A percentile compares a stretch with the other conserved stretches of the same genome.
These are phyloP conservation scores for Chaetothyriales sp. DNA, from an alignment of 2,329 filamentous ascomycete species.

Conservation along the genomic window DNA sequence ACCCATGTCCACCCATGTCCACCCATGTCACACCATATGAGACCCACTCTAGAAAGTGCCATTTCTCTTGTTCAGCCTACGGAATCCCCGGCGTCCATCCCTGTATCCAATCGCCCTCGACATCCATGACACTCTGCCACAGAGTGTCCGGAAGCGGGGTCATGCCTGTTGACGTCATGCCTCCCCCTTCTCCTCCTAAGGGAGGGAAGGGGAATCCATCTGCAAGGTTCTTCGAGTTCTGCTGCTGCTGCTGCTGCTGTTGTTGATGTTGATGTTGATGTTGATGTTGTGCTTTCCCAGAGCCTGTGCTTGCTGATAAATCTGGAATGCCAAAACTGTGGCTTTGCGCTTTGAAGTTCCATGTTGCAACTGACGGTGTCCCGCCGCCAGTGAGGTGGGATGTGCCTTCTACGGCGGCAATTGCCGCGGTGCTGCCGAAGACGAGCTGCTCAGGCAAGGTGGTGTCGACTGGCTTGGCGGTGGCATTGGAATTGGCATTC, in stretches of 20 bases:
- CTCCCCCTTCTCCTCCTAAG: background rate
- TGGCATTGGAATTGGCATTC: background rate
- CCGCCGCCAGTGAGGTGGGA: background rate
- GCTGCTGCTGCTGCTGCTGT: background rate
- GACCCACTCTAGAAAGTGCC: background rate
- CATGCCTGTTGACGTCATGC: slow-evolving; percentile 6
- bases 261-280: background rate
- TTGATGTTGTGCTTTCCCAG: background rate
- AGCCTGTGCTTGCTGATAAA: background rate
- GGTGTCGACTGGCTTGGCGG: background rate
- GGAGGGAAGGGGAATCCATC: background rate
- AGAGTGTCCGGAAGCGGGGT: slow-evolving; percentile 11
- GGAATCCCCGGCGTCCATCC: background rate
- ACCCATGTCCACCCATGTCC: background rate
- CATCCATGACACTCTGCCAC: slow-evolving; percentile 12
- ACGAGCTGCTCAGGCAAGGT: background rate
- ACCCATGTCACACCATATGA: background rate
- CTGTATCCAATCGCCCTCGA: slow-evolving; percentile 16
- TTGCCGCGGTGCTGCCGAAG: background rate
- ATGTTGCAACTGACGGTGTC: background rate
- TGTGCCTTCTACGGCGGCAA: slow-evolving; percentile 4
- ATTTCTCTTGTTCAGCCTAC: background rate
- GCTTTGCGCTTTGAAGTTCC: background rate
- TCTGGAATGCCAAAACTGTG: background rate
- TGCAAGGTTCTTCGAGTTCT: background rate